Conservation (phyloP, 495 filamentous ascomycete species). For the Entonaema liquescens region DNA sequence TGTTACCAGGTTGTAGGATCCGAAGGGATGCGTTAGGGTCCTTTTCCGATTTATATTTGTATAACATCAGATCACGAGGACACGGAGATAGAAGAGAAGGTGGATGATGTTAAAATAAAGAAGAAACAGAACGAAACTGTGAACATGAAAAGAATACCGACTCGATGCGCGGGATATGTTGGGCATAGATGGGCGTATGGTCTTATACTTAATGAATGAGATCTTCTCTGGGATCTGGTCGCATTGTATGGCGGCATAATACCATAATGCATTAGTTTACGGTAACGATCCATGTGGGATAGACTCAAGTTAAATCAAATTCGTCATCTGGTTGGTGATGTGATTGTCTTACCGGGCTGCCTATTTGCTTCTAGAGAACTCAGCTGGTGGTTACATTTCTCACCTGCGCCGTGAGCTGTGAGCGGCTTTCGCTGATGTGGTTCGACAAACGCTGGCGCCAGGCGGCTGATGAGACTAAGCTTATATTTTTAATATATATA, state of each 20-base stretch:
- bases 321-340: background rate
- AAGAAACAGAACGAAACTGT: background rate
- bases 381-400: background rate
- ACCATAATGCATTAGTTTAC: conserved; percentile 6
- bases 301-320: background rate
- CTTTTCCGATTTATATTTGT: background rate
- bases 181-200: background rate
- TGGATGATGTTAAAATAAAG: background rate
- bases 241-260: conserved; percentile 19
- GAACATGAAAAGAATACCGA: background rate
- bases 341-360: background rate
- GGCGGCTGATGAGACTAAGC: background rate
- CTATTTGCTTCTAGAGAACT: background rate
- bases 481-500: background rate
- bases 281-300: background rate
- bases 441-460: background rate
- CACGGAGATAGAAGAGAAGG: background rate
- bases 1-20: conserved; percentile 23
- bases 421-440: background rate
- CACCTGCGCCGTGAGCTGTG: background rate
- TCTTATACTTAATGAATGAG: conserved; percentile 2
- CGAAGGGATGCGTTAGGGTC: background rate
- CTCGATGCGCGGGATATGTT: background rate
- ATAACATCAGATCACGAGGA: background rate
- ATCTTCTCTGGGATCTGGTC: conserved; percentile 23